phyloP scores from a whole-genome alignment of 257 asterid species.

The Ilex asprella region DNA sequence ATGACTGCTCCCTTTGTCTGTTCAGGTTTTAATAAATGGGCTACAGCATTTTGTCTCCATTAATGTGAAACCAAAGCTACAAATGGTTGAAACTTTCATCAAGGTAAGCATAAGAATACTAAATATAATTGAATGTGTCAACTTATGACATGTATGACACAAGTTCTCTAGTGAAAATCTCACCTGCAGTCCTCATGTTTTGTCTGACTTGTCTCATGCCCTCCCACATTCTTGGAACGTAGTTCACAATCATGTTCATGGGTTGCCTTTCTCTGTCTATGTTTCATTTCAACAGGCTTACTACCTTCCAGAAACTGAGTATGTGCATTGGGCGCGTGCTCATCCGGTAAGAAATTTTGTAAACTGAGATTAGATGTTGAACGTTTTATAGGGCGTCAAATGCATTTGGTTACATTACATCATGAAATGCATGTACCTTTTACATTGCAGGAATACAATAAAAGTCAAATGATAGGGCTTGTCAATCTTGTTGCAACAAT shows the following conservation, averaged over 20 bases:
- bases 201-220: too few relatives aligned
- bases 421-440: not conserved
- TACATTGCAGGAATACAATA: conserved; percentile 69
- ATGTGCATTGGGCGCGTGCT: conserved; percentile 89
- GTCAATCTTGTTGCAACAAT: conserved; percentile 85
- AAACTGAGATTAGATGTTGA: not conserved
- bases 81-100: conserved; percentile 81
- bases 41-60: conserved; percentile 78
- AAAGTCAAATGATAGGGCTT: conserved; percentile 71
- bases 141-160: too few relatives aligned
- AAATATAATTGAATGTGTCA: too few relatives aligned
- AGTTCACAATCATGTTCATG: not conserved
- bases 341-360: conserved; percentile 59
- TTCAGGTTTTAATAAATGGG: conserved; percentile 91
- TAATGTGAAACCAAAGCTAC: conserved; percentile 84
- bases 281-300: conserved; percentile 56
- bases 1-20: not conserved
- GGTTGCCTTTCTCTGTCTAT: conserved; percentile 2
- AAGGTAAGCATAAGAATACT: conserved; percentile 38
- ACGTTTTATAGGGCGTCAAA: not conserved
- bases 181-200: not conserved
- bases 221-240: not conserved
- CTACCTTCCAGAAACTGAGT: conserved; percentile 98
- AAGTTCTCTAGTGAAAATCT: too few relatives aligned
- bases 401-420: not conserved